Conservation (phyloP, 495 filamentous ascomycete species). For the Neurospora sp. region DNA sequence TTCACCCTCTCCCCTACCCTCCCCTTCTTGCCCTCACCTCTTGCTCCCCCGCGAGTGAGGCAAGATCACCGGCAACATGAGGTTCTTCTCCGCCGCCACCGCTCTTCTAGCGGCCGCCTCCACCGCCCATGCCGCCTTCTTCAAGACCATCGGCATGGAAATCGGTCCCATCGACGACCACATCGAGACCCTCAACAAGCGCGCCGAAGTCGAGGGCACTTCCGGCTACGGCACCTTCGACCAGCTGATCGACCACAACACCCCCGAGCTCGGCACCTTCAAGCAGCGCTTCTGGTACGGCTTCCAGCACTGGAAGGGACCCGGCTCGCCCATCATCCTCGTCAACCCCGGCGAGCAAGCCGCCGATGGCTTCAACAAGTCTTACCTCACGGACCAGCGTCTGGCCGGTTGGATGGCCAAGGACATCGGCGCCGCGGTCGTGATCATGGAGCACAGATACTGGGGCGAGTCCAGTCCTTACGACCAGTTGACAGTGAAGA, state of each 20-base stretch:
- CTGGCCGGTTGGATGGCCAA: slow-evolving; percentile 43
- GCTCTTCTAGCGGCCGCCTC: slow-evolving; percentile 3
- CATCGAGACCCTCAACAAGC: slow-evolving; percentile 10
- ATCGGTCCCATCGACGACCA: slow-evolving; percentile 15
- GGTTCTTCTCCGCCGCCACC: slow-evolving; percentile 3
- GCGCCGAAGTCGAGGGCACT: slow-evolving; percentile 13
- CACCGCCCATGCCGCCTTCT: slow-evolving; percentile 4
- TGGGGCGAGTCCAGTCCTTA: slow-evolving; percentile 55
- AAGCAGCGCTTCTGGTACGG: slow-evolving; percentile 26
- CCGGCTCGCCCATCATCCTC: slow-evolving; percentile 32
- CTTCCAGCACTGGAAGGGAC: slow-evolving; percentile 20
- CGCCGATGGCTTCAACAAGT: slow-evolving; percentile 36
- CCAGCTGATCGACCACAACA: slow-evolving; percentile 25
- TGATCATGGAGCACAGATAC: slow-evolving; percentile 53
- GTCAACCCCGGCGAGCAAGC: slow-evolving; percentile 47
- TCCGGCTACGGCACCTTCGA: slow-evolving; percentile 21
- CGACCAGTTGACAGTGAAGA: slow-evolving; percentile 41
- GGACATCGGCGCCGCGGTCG: slow-evolving; percentile 44
- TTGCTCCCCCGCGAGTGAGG: neutral
- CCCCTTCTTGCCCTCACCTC: neutral
- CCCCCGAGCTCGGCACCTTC: slow-evolving; percentile 24
- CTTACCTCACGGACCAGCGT: slow-evolving; percentile 28
- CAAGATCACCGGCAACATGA: neutral
- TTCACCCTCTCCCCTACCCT: neutral
- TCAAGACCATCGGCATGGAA: slow-evolving; percentile 11